Conservation (phyloP, 2,329 filamentous ascomycete species). For the Colletotrichum filicis region DNA sequence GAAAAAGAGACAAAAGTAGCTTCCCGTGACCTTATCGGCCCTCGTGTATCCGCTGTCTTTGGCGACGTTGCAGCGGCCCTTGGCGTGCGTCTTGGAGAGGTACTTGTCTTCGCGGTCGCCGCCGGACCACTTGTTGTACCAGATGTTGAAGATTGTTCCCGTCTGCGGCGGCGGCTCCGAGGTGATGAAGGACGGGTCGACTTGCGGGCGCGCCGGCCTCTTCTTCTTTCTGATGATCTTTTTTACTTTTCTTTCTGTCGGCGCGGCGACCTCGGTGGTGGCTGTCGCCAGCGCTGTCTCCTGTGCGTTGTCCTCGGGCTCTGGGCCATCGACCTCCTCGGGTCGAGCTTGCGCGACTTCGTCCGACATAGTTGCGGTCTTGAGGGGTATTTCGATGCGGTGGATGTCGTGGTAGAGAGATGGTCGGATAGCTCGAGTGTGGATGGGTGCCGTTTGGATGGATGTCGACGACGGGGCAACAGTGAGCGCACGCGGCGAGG, state of each 20-base stretch:
- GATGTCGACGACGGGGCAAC: constrained; percentile 5
- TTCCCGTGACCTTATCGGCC: constrained; percentile 80
- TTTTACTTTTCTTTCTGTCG: constrained; percentile 76
- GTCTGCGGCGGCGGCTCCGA: constrained; percentile 91
- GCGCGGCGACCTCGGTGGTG: constrained; percentile 57
- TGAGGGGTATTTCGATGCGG: background rate
- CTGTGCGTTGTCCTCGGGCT: constrained; percentile 22
- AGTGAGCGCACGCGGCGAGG: background rate
- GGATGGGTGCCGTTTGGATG: constrained; percentile 36
- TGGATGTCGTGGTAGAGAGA: background rate
- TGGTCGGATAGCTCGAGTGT: background rate
- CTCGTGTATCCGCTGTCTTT: constrained; percentile 83
- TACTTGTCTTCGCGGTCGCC: constrained; percentile 95
- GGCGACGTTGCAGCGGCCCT: constrained; percentile 86
- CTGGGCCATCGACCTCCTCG: background rate
- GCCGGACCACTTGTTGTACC: constrained; percentile 99
- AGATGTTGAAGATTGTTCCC: constrained; percentile 96
- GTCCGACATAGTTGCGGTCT: constrained; percentile 29
- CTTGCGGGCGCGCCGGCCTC: constrained; percentile 88
- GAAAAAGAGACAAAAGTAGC: constrained; percentile 92
- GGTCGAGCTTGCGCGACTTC: constrained; percentile 10
- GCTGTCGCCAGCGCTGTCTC: constrained; percentile 45
- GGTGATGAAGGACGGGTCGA: constrained; percentile 85
- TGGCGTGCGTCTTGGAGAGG: constrained; percentile 82
- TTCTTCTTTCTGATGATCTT: constrained; percentile 94